Conservation (phyloP, 192 early-diverging fungal species). For the Polychytrium aggregatum region DNA sequence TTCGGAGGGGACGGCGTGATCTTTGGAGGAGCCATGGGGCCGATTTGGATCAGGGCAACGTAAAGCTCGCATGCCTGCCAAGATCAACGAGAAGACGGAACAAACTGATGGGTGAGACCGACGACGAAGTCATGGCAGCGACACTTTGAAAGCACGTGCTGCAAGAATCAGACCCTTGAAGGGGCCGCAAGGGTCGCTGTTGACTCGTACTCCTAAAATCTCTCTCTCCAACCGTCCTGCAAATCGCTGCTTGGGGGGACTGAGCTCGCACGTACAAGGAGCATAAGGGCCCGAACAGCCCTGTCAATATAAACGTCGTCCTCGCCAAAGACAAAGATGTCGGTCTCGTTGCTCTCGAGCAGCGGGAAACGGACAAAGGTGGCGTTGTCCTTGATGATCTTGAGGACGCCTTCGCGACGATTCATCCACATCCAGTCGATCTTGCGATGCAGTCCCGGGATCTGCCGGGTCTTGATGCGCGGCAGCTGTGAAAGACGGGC, state of each 20-base stretch:
- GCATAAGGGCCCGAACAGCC: slow-evolving; percentile 57
- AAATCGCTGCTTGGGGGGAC: neutral
- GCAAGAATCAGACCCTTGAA: no score
- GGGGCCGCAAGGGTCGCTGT: no score
- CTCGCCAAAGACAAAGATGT: slow-evolving; percentile 52
- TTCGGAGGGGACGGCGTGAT: no score
- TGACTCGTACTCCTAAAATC: no score
- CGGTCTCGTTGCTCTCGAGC: slow-evolving; percentile 38
- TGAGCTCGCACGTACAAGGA: slow-evolving; percentile 35
- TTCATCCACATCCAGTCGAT: slow-evolving; percentile 68
- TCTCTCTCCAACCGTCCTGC: no score
- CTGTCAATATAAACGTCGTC: slow-evolving; percentile 60
- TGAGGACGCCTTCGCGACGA: slow-evolving; percentile 44
- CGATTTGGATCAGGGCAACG: slow-evolving; percentile 27
- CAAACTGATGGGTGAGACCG: no score
- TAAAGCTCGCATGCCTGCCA: slow-evolving; percentile 35
- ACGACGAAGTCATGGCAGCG: no score
- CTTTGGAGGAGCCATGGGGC: neutral
- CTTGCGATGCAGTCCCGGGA: slow-evolving; percentile 52
- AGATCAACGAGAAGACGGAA: neutral
- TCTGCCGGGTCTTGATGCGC: slow-evolving; percentile 23
- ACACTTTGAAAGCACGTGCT: no score
- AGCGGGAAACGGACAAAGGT: slow-evolving; percentile 51
- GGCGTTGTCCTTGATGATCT: slow-evolving; percentile 72
- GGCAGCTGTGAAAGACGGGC: no score